Base-by-base conservation (phyloP, 148 eudicot genomes). In the Fagopyrum esculentum region DNA sequence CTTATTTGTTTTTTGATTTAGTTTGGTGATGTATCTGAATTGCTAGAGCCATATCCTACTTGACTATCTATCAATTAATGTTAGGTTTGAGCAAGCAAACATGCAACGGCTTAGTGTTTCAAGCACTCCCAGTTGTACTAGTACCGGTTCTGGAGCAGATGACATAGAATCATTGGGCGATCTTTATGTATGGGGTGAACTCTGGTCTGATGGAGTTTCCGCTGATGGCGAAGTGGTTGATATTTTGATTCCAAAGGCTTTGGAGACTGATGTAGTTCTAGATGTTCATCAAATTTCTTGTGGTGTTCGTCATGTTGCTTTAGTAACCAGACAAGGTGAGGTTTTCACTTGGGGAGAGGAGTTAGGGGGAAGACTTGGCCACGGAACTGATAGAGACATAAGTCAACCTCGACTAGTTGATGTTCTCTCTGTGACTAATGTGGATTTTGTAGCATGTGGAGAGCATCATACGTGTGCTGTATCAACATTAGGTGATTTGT, bases 271-370 rank as follows among this genome's bases (percentile, higher is more conserved):
- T 73, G 91, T 91, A n/a, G 94, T 91, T 74, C 84, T 93, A 5
- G 94, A 93, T 74, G 98, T 93, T 66, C 97, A 85, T 74, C 88
- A 91, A 76, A 85, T 93, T 49, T 85, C 93, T 48, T 89, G 97
- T 81, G 97, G 98, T 11, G 87, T 85, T 9, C 83, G 89, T 3
- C 97, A 93, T 77, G 78, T 88, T 73, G 87, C 88, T 40, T 93
- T 93, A 11, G 97, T 91, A 19, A 91, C 98, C 5, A 84, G 88
- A 78, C 98, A 93, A 77, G 97, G 97, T 15, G 97, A 93, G 80
- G 88, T 91, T 69, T 93, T 91, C 84, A 89, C 89, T 6, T 93
- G 98, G 97, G 98, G 98, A 11, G 97, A 91, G 81, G 98, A 91
- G 73, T 85, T 81, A 7, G 94, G 97, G 3, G 98, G 98, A 6